Evolutionary conservation across 768 basidiomycete genomes (phyloP), one percentile per base, ranked within the genome.

Genomic region (Trametes elegans): DNA sequence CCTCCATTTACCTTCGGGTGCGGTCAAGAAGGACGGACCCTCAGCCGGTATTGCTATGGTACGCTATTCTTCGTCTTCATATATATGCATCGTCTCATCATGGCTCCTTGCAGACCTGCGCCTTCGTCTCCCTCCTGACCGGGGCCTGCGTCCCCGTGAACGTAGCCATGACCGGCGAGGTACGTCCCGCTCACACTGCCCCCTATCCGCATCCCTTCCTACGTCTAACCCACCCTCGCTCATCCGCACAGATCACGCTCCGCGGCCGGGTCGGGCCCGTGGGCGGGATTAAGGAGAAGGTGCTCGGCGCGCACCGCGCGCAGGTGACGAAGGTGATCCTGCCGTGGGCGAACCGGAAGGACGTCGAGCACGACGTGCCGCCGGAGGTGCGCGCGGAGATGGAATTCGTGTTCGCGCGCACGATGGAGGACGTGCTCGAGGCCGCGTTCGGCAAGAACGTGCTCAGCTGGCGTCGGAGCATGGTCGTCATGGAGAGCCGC

Each of bases 11-110:
- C 95, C 94, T 0, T 80, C 89, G 1, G 95, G 94, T 0, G 89
- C 92, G 2, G 88, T 93, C 70, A 92, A 86, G 79, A 97, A 96
- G 73, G 93, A 96, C 64, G 93, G 94, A 0, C 93, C 93, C 0
- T 91, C 88, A 64, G 93, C 93, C 0, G 93, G 93, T 2, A 78
- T 95, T 21, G 90, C 90, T 0, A 93, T 95, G 83, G 89, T 91
- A 57, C 54, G 76, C 65, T 41, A 14, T 43, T 31, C 7, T 14
- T 40, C 16, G 7, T 5, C 38, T 16, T 11, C 13, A 1, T 9
- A 16, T 7, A 18, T 13, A 14, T 5, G 10, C 34, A 3, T 24
- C 7, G 16, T 26, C 5, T 39, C 14, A 2, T 7, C 28, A 7
- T 23, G 27, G 35, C 35, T 27, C 45, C 49, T 19, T 49, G 9